Conservation (phyloP, 2,329 filamentous ascomycete species). For the Epichloe hybrida region DNA sequence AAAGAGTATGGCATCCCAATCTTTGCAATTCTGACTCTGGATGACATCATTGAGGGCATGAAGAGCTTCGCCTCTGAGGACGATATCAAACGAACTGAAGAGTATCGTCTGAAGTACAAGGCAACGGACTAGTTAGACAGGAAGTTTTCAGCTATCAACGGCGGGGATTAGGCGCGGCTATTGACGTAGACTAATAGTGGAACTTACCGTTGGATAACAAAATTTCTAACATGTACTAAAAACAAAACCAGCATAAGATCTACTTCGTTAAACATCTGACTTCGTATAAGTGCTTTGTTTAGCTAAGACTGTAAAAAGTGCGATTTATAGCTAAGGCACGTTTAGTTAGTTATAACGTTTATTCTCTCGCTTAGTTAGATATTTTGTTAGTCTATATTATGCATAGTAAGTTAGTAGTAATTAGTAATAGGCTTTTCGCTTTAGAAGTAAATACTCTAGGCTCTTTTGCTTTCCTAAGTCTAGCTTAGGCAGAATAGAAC, state of each 20-base stretch:
- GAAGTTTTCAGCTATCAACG: neutral
- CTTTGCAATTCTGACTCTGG: constrained; percentile 67
- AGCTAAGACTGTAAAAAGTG: neutral
- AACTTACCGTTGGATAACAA: neutral
- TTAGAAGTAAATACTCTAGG: neutral
- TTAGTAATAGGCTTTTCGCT: neutral
- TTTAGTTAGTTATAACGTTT: neutral
- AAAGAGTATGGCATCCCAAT: constrained; percentile 77
- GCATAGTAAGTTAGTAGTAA: neutral
- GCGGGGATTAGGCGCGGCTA: neutral
- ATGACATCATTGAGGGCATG: constrained; percentile 66
- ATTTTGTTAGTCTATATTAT: too few relatives aligned
- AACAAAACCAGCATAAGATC: neutral
- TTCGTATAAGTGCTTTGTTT: neutral
- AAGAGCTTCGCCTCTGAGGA: constrained; percentile 46
- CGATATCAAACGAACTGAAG: constrained; percentile 54
- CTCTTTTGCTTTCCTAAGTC: neutral
- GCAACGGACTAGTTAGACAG: constrained; percentile 34
- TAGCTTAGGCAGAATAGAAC: neutral
- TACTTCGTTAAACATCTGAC: neutral
- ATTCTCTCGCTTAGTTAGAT: neutral
- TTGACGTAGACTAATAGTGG: neutral
- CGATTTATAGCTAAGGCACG: neutral
- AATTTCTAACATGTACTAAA: neutral
- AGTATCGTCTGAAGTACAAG: constrained; percentile 56